Percentiles rank a stretch among this genome's conserved stretches.
phyloP scores from a whole-genome alignment of 257 asterid species.

The Anisodus tanguticus region DNA sequence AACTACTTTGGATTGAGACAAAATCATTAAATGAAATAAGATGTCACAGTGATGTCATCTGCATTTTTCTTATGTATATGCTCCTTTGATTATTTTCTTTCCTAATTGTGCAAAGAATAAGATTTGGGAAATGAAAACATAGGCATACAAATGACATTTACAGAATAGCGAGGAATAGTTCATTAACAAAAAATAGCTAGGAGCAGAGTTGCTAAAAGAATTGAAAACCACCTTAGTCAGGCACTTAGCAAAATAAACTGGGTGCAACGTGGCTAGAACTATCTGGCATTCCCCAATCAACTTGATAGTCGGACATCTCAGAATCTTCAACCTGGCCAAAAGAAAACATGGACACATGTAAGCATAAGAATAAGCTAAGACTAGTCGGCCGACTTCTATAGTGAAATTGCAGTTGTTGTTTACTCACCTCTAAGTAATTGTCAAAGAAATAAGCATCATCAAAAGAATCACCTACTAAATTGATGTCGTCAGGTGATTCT shows the following conservation, averaged over 20 bases:
- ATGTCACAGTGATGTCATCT: not conserved
- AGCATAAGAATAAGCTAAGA: not conserved
- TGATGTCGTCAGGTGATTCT: conserved; percentile 46
- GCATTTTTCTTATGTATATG: not conserved
- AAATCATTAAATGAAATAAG: not conserved
- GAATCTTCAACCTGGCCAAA: conserved; percentile 58
- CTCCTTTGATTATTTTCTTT: conserved; percentile 3
- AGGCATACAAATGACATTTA: not conserved
- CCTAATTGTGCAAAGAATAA: not conserved
- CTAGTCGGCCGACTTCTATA: not conserved
- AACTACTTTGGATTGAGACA: not conserved
- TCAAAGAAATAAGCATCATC: conserved; percentile 53
- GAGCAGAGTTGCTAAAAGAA: conserved; percentile 32
- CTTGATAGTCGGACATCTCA: conserved; percentile 44
- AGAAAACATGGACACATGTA: not conserved
- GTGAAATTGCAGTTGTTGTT: conserved; percentile 7
- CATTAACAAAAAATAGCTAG: conserved; percentile 26
- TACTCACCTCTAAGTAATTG: conserved; percentile 63
- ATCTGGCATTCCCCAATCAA: conserved; percentile 69
- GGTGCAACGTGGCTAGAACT: conserved; percentile 61
- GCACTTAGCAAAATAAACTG: conserved; percentile 79
- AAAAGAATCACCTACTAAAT: conserved; percentile 45
- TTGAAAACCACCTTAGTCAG: conserved; percentile 60
- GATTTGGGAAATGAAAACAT: conserved; percentile 23
- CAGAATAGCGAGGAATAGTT: conserved; percentile 6